Evolutionary conservation across 208 protist species (phyloP).

Genomic region (Trypanosoma congolense): DNA sequence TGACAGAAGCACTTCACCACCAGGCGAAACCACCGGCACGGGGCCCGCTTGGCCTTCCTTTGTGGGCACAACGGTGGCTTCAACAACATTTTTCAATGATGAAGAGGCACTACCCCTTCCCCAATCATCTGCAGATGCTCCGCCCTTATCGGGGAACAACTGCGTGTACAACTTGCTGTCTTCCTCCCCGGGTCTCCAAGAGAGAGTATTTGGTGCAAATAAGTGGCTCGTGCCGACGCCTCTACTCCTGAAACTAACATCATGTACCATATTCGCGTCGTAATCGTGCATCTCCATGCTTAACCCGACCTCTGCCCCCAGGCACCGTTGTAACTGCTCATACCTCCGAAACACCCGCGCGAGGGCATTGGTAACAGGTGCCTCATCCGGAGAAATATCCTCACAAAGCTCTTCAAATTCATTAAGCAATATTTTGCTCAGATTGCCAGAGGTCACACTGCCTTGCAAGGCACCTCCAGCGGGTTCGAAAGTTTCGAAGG

Average conservation of each 20-base stretch:
- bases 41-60: no score
- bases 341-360: constrained; percentile 26
- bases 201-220: not conserved
- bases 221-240: not conserved
- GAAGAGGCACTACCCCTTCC: no score
- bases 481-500: no score
- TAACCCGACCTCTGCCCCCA: constrained; percentile 44
- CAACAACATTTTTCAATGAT: no score
- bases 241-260: not conserved
- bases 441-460: not conserved
- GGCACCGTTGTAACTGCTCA: constrained; percentile 33
- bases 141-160: no score
- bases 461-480: no score
- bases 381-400: constrained; percentile 23
- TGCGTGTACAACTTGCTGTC: no score
- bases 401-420: not conserved
- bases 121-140: no score
- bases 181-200: no score
- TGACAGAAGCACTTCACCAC: no score
- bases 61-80: no score
- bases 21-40: no score
- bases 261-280: constrained; percentile 27
- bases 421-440: not conserved
- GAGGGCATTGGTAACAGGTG: constrained; percentile 38
- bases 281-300: constrained; percentile 44